These are phyloP conservation scores for Sordariomycetes sp. DNA, from an alignment of 2,329 filamentous ascomycete genomes.

Conservation along the genomic window DNA sequence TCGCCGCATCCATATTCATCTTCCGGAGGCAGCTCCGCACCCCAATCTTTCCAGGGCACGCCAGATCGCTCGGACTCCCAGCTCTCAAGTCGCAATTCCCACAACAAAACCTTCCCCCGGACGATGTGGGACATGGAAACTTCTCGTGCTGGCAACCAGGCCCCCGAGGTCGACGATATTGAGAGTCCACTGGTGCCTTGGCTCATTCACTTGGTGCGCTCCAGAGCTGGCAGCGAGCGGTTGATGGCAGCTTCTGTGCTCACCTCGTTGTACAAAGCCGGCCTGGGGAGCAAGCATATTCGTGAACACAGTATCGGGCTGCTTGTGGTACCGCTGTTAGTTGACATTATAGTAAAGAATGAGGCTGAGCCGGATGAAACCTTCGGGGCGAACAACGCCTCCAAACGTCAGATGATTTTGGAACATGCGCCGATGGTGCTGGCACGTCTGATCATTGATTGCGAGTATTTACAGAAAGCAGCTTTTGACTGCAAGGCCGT, in stretches of 20 bases:
- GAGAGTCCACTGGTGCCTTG: slow-evolving; percentile 67
- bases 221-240: slow-evolving; percentile 46
- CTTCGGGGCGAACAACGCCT: slow-evolving; percentile 16
- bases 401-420: slow-evolving; percentile 33
- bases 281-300: slow-evolving; percentile 49
- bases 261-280: slow-evolving; percentile 59
- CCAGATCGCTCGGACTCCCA: slow-evolving; percentile 16
- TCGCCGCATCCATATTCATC: too few relatives aligned
- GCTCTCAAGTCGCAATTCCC: slow-evolving; percentile 1
- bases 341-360: slow-evolving; percentile 44
- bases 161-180: slow-evolving; percentile 42
- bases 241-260: slow-evolving; percentile 62
- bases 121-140: slow-evolving; percentile 1
- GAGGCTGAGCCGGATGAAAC: slow-evolving; percentile 15
- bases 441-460: slow-evolving; percentile 70
- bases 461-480: slow-evolving; percentile 69
- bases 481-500: slow-evolving; percentile 58
- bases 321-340: slow-evolving; percentile 61
- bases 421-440: slow-evolving; percentile 69
- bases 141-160: slow-evolving; percentile 1
- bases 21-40: slow-evolving; percentile 13
- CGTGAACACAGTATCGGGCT: slow-evolving; percentile 57
- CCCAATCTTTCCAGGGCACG: slow-evolving; percentile 13
- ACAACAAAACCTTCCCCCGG: background rate
- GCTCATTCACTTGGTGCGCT: slow-evolving; percentile 57